Base-by-base conservation (phyloP, 75 land plant species). In the Sequoiadendron giganteum region DNA sequence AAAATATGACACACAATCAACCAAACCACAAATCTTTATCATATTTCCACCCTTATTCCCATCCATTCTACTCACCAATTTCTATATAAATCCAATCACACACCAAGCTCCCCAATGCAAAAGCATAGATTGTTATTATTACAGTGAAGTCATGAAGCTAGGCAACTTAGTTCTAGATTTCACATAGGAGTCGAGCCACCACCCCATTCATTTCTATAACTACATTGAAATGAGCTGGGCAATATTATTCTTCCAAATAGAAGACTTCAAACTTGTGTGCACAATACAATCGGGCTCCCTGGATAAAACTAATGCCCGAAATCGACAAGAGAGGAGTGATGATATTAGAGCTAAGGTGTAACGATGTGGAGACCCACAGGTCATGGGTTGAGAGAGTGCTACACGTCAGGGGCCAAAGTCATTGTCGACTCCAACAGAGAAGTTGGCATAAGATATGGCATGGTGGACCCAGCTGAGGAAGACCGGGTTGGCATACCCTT, bases 231-330 rank as follows among this genome's bases (percentile, higher is more conserved):
- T 85, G 28, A 85, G 86, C 30, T 92, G 93, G 93, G 92, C 92
- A 25, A 92, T 92, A 61, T 92, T 92, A 19, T 87, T 92, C 55
- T 92, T 92, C 15, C 93, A 92, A 45, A 92, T 92, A 77, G 89
- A 80, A 82, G 93, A 92, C 68, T 92, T 91, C 90, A 92, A 92
- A 25, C 93, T 92, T 16, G 93, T 92, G 47, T 92, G 93, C 89
- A 92, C 93, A 55, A 89, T 92, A 15, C 92, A 92, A 89, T 89
- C 91, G 45, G 93, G 89, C 52, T 77, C 93, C 1, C 87, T 91
- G 83, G 93, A n/a, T 85, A 7, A 58, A 83, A 28, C 75, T 84
- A 52, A 55, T 89, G 86, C 93, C 92, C 32, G 93, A 92, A 75
- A 89, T 92, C 85, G 88, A 89, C 61, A 84, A 86, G 58, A 90